Evolutionary conservation across 2,329 filamentous ascomycete genomes (phyloP), one percentile per base, ranked within the genome.

Genomic region (Ophiosphaerella herpotricha): DNA sequence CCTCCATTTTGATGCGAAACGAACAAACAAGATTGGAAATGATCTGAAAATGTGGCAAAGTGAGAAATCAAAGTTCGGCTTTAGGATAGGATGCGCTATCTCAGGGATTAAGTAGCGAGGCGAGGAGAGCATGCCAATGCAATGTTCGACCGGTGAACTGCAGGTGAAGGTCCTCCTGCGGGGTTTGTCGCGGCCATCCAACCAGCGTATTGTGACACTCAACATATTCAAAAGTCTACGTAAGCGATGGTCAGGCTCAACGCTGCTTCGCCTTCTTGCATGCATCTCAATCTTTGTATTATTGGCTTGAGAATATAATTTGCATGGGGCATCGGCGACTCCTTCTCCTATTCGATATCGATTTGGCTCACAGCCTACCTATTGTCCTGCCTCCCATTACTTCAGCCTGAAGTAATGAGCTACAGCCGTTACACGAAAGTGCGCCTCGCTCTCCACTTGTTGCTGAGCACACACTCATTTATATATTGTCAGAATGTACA

Each of bases 61-160:
- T 12, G n/a, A 38, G 24, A 8, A 21, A 9, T 26, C 11, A 7
- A 29, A 11, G 12, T 29, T 32, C 1, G n/a, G 24, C 23, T 32
- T 18, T 8, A 13, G 33, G 1, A 31, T 7, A 6, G 7, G 6
- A 29, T 29, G 26, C 26, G 26, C 7, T 29, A 29, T 29, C 26
- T 7, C 11, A 29, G 6, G 26, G 11, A 9, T 38, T 7, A 38
- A 38, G 24, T 31, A 16, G 7, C n/a, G 11, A 31, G 13, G 11
- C 7, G 2, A 42, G 24, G 39, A 42, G 29, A 34, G 33, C 7
- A 35, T 13, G 29, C 39, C 38, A 18, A 23, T 34, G 39, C 39
- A 14, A 13, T 21, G 8, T 24, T 38, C 38, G 42, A 45, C 42
- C 42, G 42, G 42, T 45, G 42, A 45, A 45, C 33, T 45, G 42